phyloP scores from a whole-genome alignment of 2,329 filamentous ascomycete genomes.

The Alternaria ventricosa region DNA sequence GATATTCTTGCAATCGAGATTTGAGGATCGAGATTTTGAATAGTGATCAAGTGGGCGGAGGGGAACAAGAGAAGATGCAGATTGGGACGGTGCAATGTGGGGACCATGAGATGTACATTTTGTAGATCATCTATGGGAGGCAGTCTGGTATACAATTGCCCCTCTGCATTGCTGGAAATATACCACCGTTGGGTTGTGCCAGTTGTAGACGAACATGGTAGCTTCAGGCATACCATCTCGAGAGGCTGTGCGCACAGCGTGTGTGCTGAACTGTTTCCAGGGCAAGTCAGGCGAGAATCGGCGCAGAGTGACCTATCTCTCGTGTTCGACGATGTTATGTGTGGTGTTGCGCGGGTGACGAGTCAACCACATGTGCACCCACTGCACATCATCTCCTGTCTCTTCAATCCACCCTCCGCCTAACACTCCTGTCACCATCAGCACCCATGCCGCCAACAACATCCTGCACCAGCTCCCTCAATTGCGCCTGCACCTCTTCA shows the following conservation, averaged over 20 bases:
- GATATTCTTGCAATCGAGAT: not conserved
- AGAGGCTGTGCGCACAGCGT: not conserved
- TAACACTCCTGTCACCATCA: slow-evolving; percentile 61
- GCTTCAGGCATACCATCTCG: not conserved
- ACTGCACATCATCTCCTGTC: not conserved
- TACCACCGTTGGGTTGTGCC: not conserved
- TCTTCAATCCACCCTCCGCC: slow-evolving; percentile 46
- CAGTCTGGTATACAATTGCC: not conserved
- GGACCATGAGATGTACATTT: not conserved
- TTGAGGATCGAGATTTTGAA: not conserved
- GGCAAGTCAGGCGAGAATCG: not conserved
- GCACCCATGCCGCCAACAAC: slow-evolving; percentile 73
- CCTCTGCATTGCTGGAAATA: not conserved
- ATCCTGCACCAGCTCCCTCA: slow-evolving; percentile 81
- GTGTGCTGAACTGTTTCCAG: not conserved
- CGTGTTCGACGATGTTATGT: not conserved
- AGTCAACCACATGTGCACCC: not conserved
- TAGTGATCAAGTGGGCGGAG: not conserved
- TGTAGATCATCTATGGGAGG: not conserved
- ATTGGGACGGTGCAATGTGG: not conserved
- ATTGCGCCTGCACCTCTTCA: slow-evolving; percentile 77
- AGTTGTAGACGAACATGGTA: not conserved
- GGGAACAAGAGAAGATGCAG: not conserved
- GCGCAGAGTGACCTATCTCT: not conserved
- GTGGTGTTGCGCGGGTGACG: not conserved